A percentile compares a stretch with the other conserved stretches of the same genome.
These are phyloP conservation scores for Phytopythium litorale DNA, from an alignment of 352 stramenopile species.

Conservation along the genomic window DNA sequence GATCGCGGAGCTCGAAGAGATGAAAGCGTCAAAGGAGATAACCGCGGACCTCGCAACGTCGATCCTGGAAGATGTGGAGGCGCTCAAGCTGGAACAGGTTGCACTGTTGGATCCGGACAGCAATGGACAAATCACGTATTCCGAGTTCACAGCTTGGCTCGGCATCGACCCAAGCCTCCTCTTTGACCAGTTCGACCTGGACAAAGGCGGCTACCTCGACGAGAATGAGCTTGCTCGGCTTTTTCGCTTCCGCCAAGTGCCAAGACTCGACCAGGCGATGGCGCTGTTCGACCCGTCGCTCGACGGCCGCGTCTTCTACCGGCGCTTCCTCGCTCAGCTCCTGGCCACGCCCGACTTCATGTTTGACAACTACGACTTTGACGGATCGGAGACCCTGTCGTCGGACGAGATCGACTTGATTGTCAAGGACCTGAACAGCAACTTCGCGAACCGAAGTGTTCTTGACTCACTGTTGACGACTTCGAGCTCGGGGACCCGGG, in stretches of 20 bases:
- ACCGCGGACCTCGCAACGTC: slow-evolving; percentile 30
- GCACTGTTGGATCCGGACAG: slow-evolving; percentile 40
- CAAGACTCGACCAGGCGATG: slow-evolving; percentile 54
- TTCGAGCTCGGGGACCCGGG: slow-evolving; percentile 20
- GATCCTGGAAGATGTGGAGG: slow-evolving; percentile 51
- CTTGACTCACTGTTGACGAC: slow-evolving; percentile 31
- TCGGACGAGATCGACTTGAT: slow-evolving; percentile 65
- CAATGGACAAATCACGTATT: slow-evolving; percentile 57
- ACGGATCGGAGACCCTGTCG: slow-evolving; percentile 47
- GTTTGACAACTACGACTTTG: slow-evolving; percentile 76
- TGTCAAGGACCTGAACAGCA: slow-evolving; percentile 51
- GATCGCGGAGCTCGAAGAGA: slow-evolving; percentile 28
- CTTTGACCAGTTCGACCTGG: slow-evolving; percentile 79
- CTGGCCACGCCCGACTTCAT: slow-evolving; percentile 47
- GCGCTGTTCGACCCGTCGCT: slow-evolving; percentile 80
- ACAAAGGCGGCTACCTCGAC: slow-evolving; percentile 83
- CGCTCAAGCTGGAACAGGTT: slow-evolving; percentile 57
- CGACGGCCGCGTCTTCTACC: slow-evolving; percentile 78
- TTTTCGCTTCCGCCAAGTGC: slow-evolving; percentile 69
- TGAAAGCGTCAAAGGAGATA: slow-evolving; percentile 29
- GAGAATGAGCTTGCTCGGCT: slow-evolving; percentile 73
- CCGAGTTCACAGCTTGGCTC: slow-evolving; percentile 69
- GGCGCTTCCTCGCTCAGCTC: slow-evolving; percentile 43
- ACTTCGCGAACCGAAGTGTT: slow-evolving; percentile 34
- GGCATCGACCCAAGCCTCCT: slow-evolving; percentile 69